Conservation (phyloP, 2,329 filamentous ascomycete genomes). For the Trichoderma lentiforme region DNA sequence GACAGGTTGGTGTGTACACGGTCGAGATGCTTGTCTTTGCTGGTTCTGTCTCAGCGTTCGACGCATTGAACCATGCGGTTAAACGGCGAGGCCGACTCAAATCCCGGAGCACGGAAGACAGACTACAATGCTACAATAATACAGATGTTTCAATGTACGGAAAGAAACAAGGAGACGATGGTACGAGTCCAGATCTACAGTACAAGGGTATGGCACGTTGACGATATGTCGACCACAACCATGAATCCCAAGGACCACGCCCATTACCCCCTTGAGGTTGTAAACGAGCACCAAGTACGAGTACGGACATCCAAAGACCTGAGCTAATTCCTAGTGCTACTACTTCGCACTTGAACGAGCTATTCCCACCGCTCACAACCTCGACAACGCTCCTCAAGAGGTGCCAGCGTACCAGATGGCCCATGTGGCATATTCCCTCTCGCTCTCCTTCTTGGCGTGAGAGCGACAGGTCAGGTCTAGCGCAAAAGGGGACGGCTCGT, state of each 20-base stretch:
- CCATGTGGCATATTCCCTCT: constrained; percentile 9
- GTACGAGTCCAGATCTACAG: not conserved
- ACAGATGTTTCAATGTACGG: not conserved
- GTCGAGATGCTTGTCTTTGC: not conserved
- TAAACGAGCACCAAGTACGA: not conserved
- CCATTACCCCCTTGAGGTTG: not conserved
- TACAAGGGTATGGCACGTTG: not conserved
- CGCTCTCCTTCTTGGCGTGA: constrained; percentile 5
- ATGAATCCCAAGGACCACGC: not conserved
- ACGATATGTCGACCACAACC: not conserved
- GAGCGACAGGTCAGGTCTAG: constrained; percentile 5
- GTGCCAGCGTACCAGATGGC: not conserved
- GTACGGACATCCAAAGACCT: not conserved
- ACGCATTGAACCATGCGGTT: not conserved
- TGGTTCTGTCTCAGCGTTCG: not conserved
- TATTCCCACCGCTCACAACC: not conserved
- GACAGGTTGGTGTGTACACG: not conserved
- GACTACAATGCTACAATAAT: not conserved
- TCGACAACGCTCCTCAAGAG: not conserved
- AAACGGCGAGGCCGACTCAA: not conserved
- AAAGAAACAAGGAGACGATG: not conserved
- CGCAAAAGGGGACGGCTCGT: not conserved
- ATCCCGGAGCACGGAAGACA: not conserved
- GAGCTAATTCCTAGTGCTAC: not conserved
- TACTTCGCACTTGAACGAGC: not conserved